Conservation (phyloP, 2,329 filamentous ascomycete species). For the Aspergillus puulaauensis region DNA sequence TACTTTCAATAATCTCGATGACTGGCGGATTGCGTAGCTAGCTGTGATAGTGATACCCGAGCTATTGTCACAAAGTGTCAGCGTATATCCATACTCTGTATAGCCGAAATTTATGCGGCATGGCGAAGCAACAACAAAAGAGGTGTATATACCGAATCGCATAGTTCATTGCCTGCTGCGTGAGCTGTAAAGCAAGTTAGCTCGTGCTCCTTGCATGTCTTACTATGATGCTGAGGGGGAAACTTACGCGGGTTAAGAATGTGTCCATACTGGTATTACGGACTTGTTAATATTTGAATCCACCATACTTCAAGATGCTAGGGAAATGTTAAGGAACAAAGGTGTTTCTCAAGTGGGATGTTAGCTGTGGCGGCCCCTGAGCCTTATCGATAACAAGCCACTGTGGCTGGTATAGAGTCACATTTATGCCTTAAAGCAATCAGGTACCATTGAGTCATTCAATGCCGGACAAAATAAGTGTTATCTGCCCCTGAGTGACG, state of each 20-base stretch:
- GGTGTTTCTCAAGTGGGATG: constrained; percentile 6
- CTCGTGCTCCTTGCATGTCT: constrained; percentile 13
- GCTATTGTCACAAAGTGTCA: constrained; percentile 29
- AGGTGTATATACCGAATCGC: constrained; percentile 62
- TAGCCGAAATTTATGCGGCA: constrained; percentile 14
- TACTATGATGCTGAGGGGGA: constrained; percentile 13
- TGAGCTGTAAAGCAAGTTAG: constrained; percentile 49
- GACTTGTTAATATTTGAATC: background rate
- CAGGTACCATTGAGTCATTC: background rate
- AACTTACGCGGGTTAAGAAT: constrained; percentile 58
- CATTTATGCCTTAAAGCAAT: background rate
- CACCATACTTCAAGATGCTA: background rate
- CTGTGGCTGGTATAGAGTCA: constrained; percentile 8
- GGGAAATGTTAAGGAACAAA: background rate
- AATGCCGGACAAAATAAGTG: background rate
- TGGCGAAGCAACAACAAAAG: background rate
- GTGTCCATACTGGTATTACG: constrained; percentile 64
- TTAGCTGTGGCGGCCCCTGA: constrained; percentile 13
- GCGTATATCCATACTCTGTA: background rate
- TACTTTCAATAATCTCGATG: constrained; percentile 71
- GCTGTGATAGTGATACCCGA: constrained; percentile 85
- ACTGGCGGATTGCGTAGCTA: constrained; percentile 80
- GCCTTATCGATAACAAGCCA: constrained; percentile 26
- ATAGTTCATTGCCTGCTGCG: constrained; percentile 84
- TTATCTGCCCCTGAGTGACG: background rate